A percentile compares a stretch with the other conserved stretches of the same genome.
These are phyloP conservation scores for Tetrastigma voinierianum DNA, from an alignment of 164 flowering plant species.

Conservation along the genomic window DNA sequence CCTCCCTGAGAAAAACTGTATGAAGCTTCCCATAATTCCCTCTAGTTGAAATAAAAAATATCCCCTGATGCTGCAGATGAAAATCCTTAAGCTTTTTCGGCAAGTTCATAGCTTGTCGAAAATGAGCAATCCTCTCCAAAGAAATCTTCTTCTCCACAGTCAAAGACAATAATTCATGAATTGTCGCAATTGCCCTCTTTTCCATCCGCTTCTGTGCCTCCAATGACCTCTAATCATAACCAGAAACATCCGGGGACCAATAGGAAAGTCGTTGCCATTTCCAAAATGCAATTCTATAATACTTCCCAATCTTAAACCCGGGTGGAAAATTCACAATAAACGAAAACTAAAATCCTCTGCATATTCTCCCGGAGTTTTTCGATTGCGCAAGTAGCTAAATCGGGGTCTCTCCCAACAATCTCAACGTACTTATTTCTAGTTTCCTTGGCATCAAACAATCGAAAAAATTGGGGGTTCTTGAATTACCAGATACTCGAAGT, in stretches of 20 bases:
- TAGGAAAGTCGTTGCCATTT: slow-evolving; percentile 95
- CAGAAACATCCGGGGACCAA: slow-evolving; percentile 92
- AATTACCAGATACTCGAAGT: slow-evolving; percentile 76
- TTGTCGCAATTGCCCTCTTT: slow-evolving; percentile 85
- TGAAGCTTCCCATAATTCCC: slow-evolving; percentile 97
- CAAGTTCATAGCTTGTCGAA: slow-evolving; percentile 72
- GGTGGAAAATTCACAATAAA: slow-evolving; percentile 89
- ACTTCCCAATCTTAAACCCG: slow-evolving; percentile 86
- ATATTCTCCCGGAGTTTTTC: slow-evolving; percentile 72
- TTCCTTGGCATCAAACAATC: slow-evolving; percentile 67
- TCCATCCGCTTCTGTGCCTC: slow-evolving; percentile 95
- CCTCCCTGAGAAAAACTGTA: slow-evolving; percentile 89
- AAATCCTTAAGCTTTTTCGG: slow-evolving; percentile 92
- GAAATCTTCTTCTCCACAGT: slow-evolving; percentile 95
- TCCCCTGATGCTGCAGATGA: slow-evolving; percentile 93
- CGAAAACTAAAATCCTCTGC: slow-evolving; percentile 74
- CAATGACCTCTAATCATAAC: slow-evolving; percentile 83
- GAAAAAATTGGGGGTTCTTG: slow-evolving; percentile 61
- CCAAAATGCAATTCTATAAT: slow-evolving; percentile 88
- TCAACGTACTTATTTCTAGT: slow-evolving; percentile 82
- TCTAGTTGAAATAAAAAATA: slow-evolving; percentile 88
- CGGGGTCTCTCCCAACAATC: slow-evolving; percentile 60
- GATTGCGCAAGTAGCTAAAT: slow-evolving; percentile 62
- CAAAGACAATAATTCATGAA: slow-evolving; percentile 81
- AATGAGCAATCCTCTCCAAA: slow-evolving; percentile 93